phyloP scores from a whole-genome alignment of 176 grass and related monocot genomes.

The Musa itinerans region DNA sequence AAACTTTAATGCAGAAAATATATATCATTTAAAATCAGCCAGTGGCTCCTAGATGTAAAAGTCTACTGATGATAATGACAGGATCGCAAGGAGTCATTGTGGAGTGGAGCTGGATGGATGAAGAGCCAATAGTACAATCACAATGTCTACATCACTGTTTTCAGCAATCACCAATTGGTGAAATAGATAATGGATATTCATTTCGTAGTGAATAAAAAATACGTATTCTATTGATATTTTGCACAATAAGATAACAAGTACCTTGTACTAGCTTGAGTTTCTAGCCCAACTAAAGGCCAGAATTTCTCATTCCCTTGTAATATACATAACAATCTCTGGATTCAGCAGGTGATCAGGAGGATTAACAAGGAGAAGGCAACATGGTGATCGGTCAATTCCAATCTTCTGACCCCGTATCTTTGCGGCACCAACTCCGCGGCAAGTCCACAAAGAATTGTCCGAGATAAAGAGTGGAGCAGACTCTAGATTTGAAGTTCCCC shows the following conservation, averaged over 20 bases:
- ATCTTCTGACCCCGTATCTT: too few relatives aligned
- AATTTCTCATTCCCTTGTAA: not conserved
- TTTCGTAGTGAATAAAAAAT: not conserved
- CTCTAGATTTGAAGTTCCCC: too few relatives aligned
- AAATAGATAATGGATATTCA: not conserved
- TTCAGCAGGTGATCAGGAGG: not conserved
- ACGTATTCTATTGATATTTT: not conserved
- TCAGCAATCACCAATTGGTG: not conserved
- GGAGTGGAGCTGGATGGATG: too few relatives aligned
- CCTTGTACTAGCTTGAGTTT: not conserved
- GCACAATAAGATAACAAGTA: constrained; percentile 4
- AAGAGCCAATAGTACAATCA: not conserved
- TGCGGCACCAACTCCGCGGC: too few relatives aligned
- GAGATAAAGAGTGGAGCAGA: too few relatives aligned
- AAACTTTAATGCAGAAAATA: too few relatives aligned
- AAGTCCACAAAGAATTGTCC: too few relatives aligned
- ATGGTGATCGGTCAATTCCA: not conserved
- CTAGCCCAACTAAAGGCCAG: not conserved
- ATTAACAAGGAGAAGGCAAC: not conserved
- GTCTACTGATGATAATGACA: not conserved
- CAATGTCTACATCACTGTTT: not conserved
- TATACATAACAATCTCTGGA: not conserved
- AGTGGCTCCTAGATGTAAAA: not conserved
- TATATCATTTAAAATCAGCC: too few relatives aligned
- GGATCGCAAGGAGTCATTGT: too few relatives aligned